Conservation (phyloP, 164 flowering plant genomes). For the grape (Vitis vinifera) region DNA sequence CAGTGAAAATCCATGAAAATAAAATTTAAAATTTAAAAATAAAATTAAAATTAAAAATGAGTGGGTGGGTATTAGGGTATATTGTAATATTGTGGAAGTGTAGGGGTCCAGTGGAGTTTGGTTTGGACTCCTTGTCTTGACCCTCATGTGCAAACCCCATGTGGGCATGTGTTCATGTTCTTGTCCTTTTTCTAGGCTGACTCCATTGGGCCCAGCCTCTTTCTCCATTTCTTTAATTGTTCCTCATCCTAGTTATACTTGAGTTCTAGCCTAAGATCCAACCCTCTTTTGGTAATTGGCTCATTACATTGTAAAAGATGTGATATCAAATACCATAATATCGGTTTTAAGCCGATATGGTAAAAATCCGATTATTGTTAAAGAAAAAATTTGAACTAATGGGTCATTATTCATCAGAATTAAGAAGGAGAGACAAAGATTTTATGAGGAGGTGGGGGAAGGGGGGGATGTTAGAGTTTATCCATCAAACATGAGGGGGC, state of each 20-base stretch:
- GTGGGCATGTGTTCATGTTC: slow-evolving; percentile 38
- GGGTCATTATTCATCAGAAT: no score
- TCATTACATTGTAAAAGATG: no score
- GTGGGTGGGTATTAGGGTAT: background rate
- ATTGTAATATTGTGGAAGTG: slow-evolving; percentile 9
- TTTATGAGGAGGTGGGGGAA: no score
- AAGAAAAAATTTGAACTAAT: no score
- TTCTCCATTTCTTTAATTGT: background rate
- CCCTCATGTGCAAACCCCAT: slow-evolving; percentile 40
- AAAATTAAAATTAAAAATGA: background rate
- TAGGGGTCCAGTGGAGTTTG: background rate
- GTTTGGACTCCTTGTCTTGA: slow-evolving; percentile 11
- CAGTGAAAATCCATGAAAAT: background rate
- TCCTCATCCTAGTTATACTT: background rate
- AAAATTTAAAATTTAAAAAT: background rate
- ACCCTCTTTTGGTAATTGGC: no score
- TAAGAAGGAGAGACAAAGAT: no score
- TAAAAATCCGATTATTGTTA: no score
- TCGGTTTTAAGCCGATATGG: no score
- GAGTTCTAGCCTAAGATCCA: no score
- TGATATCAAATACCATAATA: no score
- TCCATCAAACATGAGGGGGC: background rate
- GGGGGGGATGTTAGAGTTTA: background rate
- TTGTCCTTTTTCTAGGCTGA: slow-evolving; percentile 8
- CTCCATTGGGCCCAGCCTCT: slow-evolving; percentile 3